Percentiles rank a stretch among this genome's conserved stretches.
phyloP scores from a whole-genome alignment of 441 rosid species.

The Brassica hybrid region DNA sequence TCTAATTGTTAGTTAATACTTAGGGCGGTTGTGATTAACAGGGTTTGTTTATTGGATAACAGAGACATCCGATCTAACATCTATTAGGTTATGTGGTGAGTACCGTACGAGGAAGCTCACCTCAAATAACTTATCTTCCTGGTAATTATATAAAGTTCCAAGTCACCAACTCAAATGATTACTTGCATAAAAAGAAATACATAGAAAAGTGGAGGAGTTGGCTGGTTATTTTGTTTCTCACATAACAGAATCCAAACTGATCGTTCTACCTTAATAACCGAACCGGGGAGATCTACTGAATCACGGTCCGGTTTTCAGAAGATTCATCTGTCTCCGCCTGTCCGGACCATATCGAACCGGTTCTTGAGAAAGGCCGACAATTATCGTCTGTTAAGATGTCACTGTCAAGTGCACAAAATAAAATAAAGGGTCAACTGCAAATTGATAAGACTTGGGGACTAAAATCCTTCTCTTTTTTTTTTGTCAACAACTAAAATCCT shows the following conservation, averaged over 20 bases:
- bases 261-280: neutral
- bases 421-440: slow-evolving; percentile 17
- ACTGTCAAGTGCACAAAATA: slow-evolving; percentile 7
- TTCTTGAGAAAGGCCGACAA: slow-evolving; percentile 18
- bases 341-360: slow-evolving; percentile 8
- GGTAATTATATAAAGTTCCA: neutral
- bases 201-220: slow-evolving; percentile 1
- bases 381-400: slow-evolving; percentile 30
- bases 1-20: slow-evolving; percentile 9
- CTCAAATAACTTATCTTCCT: slow-evolving; percentile 20
- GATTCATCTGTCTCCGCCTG: neutral
- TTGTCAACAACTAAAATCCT: slow-evolving; percentile 25
- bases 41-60: slow-evolving; percentile 11
- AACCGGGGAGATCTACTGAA: slow-evolving; percentile 1
- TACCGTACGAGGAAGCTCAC: slow-evolving; percentile 33
- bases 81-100: slow-evolving; percentile 9
- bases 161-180: neutral
- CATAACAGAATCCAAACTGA: slow-evolving; percentile 3
- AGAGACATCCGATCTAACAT: slow-evolving; percentile 29
- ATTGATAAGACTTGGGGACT: neutral
- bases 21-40: slow-evolving; percentile 18
- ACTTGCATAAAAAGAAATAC: neutral
- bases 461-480: slow-evolving; percentile 21
- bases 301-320: neutral
- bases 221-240: slow-evolving; percentile 23